phyloP scores from a whole-genome alignment of 129 eudicot species.

The Solidago caesia region DNA sequence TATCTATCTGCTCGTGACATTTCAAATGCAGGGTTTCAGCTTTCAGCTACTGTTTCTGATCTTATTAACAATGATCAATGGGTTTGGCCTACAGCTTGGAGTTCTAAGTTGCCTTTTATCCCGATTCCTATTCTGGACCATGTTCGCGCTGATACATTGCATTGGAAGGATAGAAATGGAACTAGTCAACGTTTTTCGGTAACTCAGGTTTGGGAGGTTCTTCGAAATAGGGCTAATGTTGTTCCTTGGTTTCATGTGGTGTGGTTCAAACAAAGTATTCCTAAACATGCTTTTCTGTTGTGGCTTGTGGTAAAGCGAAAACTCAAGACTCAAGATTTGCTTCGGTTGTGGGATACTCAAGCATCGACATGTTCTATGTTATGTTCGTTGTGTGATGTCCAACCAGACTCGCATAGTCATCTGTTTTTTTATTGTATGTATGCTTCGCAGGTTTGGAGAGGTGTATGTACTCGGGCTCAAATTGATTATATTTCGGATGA shows the following conservation, averaged over 20 bases:
- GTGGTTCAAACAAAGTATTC: neutral
- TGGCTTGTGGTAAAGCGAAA: neutral
- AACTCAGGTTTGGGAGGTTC: neutral
- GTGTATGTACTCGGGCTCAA: too few relatives aligned
- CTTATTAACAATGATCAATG: neutral
- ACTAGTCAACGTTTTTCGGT: neutral
- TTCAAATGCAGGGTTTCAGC: neutral
- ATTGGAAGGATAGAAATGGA: neutral
- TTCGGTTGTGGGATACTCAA: neutral
- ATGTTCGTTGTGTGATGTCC: too few relatives aligned
- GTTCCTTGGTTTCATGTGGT: neutral
- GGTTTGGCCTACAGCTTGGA: neutral
- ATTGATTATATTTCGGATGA: neutral
- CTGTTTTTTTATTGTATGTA: too few relatives aligned
- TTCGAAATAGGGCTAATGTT: neutral
- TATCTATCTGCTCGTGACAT: neutral
- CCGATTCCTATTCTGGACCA: neutral
- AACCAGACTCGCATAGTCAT: too few relatives aligned
- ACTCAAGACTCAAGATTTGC: too few relatives aligned
- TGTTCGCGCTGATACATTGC: neutral
- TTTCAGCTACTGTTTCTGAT: neutral
- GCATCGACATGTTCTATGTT: too few relatives aligned
- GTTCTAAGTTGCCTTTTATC: neutral
- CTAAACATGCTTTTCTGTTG: neutral
- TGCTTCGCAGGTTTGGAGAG: too few relatives aligned